Evolutionary conservation across 306 rosid genomes (phyloP), one percentile per base, ranked within the genome.

Genomic region (Prunus mira): DNA sequence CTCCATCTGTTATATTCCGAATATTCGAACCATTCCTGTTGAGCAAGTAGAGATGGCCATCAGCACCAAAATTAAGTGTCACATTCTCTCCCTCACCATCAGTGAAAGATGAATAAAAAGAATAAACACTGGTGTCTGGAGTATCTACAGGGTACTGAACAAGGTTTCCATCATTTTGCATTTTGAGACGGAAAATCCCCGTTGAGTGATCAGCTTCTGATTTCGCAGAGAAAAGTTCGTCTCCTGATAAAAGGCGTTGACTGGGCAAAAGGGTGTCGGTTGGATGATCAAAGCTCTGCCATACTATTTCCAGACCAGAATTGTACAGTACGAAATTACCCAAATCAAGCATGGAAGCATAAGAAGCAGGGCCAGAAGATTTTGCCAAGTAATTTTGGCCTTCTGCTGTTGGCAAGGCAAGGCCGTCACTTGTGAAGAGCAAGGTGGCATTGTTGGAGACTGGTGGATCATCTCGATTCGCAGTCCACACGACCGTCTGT

Each of bases 401-500:
- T 34, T 34, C 41, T 34, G 9, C 9, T 34, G 41, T 34, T 34
- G 2, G 9, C 41, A 34, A 34, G 41, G 41, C 9, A 34, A 34
- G 41, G 41, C 41, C 41, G 9, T 34, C 41, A 34, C 41, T 0
- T 6, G 9, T 34, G 41, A 34, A 34, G 41, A 1, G 41, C 41
- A 34, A 34, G 41, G 41, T 34, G 41, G 41, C 41, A 6, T 6
- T 34, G 9, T 34, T 6, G 41, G 41, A 34, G 41, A 34, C 72
- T n/a, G 69, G 81, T 6, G 62, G 62, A 3, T 49, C 15, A 19
- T 83, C 78, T 51, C 69, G 57, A 13, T 76, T 75, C 13, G 72
- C 75, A 2, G 79, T 79, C 86, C 84, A 83, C 9, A 83, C 41
- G 41, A 34, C 41, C 1, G 41, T 34, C 41, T 78, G n/a, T 62